These are phyloP conservation scores for Backusella tarrabulga DNA, from an alignment of 192 early-diverging fungal genomes.

Conservation along the genomic window DNA sequence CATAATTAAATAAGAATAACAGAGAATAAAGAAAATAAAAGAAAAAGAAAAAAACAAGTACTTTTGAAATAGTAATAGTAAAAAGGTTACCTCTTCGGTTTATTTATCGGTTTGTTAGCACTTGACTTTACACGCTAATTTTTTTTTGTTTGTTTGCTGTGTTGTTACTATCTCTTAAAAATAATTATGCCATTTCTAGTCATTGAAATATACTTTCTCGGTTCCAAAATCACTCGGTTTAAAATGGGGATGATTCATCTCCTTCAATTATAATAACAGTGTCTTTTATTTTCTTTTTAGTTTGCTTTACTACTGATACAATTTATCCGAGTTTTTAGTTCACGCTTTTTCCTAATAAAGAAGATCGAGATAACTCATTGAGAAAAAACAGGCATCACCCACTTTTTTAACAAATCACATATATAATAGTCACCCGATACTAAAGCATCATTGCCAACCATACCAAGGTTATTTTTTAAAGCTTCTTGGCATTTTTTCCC, in stretches of 20 bases:
- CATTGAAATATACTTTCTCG: neutral
- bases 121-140: neutral
- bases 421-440: slow-evolving; percentile 30
- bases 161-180: neutral
- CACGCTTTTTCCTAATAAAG: neutral
- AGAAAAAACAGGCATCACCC: too few species aligned
- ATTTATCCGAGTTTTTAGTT: neutral
- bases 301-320: neutral
- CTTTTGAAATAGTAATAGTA: neutral
- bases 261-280: neutral
- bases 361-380: too few species aligned
- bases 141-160: neutral
- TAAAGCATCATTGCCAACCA: neutral
- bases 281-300: neutral
- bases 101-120: neutral
- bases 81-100: neutral
- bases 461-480: neutral
- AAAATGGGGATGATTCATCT: neutral
- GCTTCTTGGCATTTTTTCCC: slow-evolving; percentile 55
- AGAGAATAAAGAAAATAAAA: neutral
- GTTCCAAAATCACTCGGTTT: neutral
- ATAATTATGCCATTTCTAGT: slow-evolving; percentile 7
- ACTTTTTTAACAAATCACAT: slow-evolving; percentile 98
- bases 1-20: neutral
- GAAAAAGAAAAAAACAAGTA: neutral